A percentile compares a stretch with the other conserved stretches of the same genome.
phyloP scores from a whole-genome alignment of 371 early-diverging fungal species.

The Quaeritorhiza haematococci region DNA sequence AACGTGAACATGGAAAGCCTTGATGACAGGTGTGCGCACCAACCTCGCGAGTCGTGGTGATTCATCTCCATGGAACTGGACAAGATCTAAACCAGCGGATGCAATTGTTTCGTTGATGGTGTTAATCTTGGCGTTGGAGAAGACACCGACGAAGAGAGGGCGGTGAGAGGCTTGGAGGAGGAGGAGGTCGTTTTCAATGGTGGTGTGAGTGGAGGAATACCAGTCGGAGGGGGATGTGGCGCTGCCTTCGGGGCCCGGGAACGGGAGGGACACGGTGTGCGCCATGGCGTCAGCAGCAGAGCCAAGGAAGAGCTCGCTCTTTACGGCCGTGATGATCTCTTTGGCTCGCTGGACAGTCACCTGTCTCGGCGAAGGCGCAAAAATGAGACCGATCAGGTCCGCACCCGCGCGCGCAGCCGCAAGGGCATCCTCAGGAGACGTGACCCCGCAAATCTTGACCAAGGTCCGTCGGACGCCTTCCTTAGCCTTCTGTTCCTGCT shows the following conservation, averaged over 20 bases:
- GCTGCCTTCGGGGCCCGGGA: background rate
- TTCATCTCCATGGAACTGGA: constrained; percentile 91
- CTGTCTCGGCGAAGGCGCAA: constrained; percentile 60
- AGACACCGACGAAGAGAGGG: constrained; percentile 90
- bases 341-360: constrained; percentile 56
- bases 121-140: constrained; percentile 75
- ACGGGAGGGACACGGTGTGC: constrained; percentile 4
- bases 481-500: constrained; percentile 30
- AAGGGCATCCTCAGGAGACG: constrained; percentile 72
- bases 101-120: constrained; percentile 65
- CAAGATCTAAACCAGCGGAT: constrained; percentile 71
- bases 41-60: constrained; percentile 50
- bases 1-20: constrained; percentile 77
- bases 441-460: constrained; percentile 91
- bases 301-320: constrained; percentile 33
- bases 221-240: background rate
- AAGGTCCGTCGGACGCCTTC: constrained; percentile 24
- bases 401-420: constrained; percentile 77
- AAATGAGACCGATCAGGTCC: constrained; percentile 86
- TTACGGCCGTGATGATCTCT: constrained; percentile 61
- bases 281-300: background rate
- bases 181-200: constrained; percentile 29
- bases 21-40: constrained; percentile 80
- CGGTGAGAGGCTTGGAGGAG: constrained; percentile 25
- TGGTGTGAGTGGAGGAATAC: background rate